Base-by-base conservation (phyloP, 1,284 basidiomycete genomes). In the Fistulinella cinereoalba region DNA sequence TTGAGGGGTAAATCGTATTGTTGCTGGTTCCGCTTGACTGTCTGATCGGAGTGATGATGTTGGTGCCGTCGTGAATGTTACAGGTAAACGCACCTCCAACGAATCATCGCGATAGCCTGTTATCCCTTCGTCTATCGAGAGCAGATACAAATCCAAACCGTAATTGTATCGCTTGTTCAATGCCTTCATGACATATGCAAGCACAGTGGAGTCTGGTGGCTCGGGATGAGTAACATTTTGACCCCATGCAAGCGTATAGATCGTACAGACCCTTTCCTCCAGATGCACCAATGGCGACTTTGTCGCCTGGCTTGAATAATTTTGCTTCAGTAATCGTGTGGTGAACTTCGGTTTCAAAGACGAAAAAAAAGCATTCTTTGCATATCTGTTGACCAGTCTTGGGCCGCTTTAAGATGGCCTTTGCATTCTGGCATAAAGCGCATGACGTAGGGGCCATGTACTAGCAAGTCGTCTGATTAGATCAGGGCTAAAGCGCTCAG, bases 81-180 rank as follows among this genome's bases (percentile, higher is more conserved):
- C 22, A n/a, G 32, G 42, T 19, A 39, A 11, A 56, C 77, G 42
- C 49, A 92, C 93, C 76, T 98, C 94, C 4, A 99, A 73, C 1
- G 94, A 97, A 65, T 98, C 97, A 65, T 99, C 97, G 47, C 96
- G 80, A 66, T 99, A 99, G 1, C 96, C 96, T 11, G 92, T 96
- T 60, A 99, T 99, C 0, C 96, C 96, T 67, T 99, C 97, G 64
- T 99, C 97, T 66, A 99, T 98, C 1, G 94, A 97, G 45, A 99
- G 79, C 22, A 99, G 73, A 65, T 91, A 96, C 19, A 99, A 71
- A 41, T 97, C 85, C 39, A 99, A 75, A 13, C 92, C 92, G 60
- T 99, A 99, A 51, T 88, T 71, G 68, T 98, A 96, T 43, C 95
- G 82, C 59, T 96, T 88, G 67, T 99, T 98, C 49, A 99, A 72